Evolutionary conservation across 352 stramenopile species (phyloP), one percentile per base, ranked within the genome.

Genomic region (Peronospora belbahrii): DNA sequence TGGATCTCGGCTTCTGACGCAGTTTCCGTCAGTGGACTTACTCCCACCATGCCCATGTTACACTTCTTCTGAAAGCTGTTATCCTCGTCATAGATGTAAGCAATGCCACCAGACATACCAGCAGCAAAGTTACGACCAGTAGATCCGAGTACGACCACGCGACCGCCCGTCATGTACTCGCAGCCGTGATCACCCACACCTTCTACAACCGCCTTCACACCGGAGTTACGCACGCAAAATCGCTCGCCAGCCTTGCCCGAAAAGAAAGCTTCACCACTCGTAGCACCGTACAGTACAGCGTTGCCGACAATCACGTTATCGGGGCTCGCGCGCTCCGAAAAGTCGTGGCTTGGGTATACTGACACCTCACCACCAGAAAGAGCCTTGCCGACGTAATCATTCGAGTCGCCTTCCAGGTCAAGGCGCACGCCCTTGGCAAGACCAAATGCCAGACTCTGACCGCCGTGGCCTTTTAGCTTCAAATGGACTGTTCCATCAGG

Each of bases 101-200:
- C 94, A 50, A 97, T 94, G 35, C 94, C 94, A 32, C 95, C 94
- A 54, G 83, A 97, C 93, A 98, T 98, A 54, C 94, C 94, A 22
- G 94, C 94, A 35, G 87, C 94, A 68, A 97, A 97, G 77, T 98
- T 98, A 53, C 92, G 84, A 24, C 95, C 94, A 25, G 91, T 98
- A 17, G 76, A 62, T 13, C 94, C 94, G 5, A 98, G 69, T 37
- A 96, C 82, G 20, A 98, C 87, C 23, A 98, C 82, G 40, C 85
- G 65, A 49, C 92, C 94, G 50, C 94, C 94, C n/a, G 95, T 98
- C 95, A 98, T 98, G 81, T 98, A 98, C 69, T 98, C 95, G 46
- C 88, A 97, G 22, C 92, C 93, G 65, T 98, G 95, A 62, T 98
- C 94, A 55, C 95, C 95, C 33, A 96, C 83, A 41, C 93, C 94